Evolutionary conservation across 805 yeast genomes (phyloP).

Genomic region (Metschnikowia lunata): DNA sequence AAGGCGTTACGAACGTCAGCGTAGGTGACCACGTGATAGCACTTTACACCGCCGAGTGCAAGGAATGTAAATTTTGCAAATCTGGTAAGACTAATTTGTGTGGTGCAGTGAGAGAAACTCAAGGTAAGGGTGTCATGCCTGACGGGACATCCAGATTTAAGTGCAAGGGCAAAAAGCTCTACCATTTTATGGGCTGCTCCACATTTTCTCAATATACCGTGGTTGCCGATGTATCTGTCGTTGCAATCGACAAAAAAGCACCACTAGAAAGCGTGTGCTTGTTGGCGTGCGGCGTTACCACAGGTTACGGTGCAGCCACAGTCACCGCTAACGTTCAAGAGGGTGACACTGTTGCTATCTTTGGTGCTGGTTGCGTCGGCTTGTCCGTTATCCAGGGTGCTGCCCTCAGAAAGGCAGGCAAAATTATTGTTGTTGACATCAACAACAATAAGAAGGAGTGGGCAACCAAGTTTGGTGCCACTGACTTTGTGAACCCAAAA

Average conservation of each 20-base stretch:
- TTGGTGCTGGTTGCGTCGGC: conserved; percentile 98
- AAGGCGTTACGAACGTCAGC: conserved; percentile 85
- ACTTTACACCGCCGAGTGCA: conserved; percentile 94
- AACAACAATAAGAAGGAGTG: conserved; percentile 80
- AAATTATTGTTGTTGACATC: conserved; percentile 81
- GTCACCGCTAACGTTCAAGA: conserved; percentile 86
- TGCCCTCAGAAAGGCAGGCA: conserved; percentile 69
- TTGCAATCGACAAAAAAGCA: conserved; percentile 81
- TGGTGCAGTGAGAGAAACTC: conserved; percentile 93
- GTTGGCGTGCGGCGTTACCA: conserved; percentile 97
- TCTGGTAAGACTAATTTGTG: conserved; percentile 96
- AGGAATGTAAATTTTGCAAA: conserved; percentile 89
- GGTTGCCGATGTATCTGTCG: conserved; percentile 95
- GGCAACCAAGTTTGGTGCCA: conserved; percentile 90
- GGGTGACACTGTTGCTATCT: conserved; percentile 93
- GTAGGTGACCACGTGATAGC: conserved; percentile 93
- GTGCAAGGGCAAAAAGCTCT: conserved; percentile 75
- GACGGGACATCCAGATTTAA: conserved; percentile 93
- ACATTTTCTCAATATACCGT: conserved; percentile 97
- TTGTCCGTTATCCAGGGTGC: conserved; percentile 97
- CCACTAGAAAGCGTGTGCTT: conserved; percentile 83
- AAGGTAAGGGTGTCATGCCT: conserved; percentile 98
- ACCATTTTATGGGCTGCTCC: conserved; percentile 98
- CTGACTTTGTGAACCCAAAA: conserved; percentile 86
- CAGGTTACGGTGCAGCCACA: conserved; percentile 97